phyloP scores from a whole-genome alignment of 257 asterid genomes.

The Solanum gandarillasii region DNA sequence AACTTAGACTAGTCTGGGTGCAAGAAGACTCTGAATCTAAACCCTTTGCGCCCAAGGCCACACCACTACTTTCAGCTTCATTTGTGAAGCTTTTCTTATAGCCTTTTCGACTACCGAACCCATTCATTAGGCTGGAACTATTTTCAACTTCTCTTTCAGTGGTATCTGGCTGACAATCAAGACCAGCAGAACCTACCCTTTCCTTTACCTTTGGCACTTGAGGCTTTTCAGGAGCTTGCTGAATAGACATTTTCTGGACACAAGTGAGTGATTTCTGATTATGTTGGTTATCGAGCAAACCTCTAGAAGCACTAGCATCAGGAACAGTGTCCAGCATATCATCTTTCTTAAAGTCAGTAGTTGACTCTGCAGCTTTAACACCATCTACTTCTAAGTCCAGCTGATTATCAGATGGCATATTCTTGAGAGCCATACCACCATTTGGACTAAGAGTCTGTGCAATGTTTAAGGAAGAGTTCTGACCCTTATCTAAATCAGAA shows the following conservation, averaged over 20 bases:
- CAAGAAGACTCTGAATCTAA: slow-evolving; percentile 62
- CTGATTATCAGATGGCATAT: slow-evolving; percentile 22
- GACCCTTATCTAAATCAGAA: slow-evolving; percentile 35
- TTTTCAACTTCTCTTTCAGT: slow-evolving; percentile 25
- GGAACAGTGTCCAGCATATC: slow-evolving; percentile 15
- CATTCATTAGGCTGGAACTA: slow-evolving; percentile 40
- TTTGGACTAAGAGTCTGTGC: slow-evolving; percentile 27
- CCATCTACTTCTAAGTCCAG: slow-evolving; percentile 28
- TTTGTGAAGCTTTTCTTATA: slow-evolving; percentile 15
- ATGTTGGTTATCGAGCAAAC: slow-evolving; percentile 17
- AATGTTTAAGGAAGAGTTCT: slow-evolving; percentile 14
- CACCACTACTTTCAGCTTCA: slow-evolving; percentile 21
- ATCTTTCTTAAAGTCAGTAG: slow-evolving; percentile 21
- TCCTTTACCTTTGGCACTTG: slow-evolving; percentile 22
- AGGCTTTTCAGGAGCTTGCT: slow-evolving; percentile 17
- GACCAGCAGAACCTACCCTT: slow-evolving; percentile 23
- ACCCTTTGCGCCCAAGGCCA: slow-evolving; percentile 24
- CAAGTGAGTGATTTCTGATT: slow-evolving; percentile 24
- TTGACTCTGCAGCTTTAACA: slow-evolving; percentile 32
- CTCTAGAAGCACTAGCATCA: slow-evolving; percentile 30
- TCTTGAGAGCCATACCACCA: slow-evolving; percentile 23
- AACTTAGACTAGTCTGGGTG: slow-evolving; percentile 29
- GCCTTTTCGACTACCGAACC: slow-evolving; percentile 19
- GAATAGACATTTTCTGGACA: slow-evolving; percentile 21
- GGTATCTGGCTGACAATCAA: slow-evolving; percentile 28